Conservation (phyloP, 2,329 filamentous ascomycete genomes). For the Pseudogymnoascus sp. region DNA sequence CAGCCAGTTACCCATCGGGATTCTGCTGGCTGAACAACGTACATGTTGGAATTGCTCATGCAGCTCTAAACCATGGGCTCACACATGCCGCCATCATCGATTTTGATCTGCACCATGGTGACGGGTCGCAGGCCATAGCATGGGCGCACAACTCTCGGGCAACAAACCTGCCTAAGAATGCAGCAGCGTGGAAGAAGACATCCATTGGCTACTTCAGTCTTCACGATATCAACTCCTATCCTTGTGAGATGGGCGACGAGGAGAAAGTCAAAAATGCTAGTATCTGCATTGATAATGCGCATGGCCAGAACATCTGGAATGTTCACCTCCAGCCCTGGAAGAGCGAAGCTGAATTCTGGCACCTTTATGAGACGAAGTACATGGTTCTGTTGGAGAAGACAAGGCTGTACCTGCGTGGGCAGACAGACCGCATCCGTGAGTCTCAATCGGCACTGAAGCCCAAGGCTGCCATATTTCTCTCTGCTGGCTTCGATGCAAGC, state of each 20-base stretch:
- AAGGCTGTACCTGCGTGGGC: conserved; percentile 64
- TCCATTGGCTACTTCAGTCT: conserved; percentile 94
- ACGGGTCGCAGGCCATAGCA: conserved; percentile 90
- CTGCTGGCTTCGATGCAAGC: conserved; percentile 93
- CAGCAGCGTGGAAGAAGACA: conserved; percentile 70
- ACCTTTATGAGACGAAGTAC: conserved; percentile 76
- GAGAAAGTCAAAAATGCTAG: conserved; percentile 93
- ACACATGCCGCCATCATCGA: conserved; percentile 93
- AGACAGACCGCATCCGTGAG: conserved; percentile 59
- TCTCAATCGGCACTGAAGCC: conserved; percentile 54
- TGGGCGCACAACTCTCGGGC: conserved; percentile 83
- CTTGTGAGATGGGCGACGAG: conserved; percentile 87
- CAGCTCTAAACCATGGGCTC: conserved; percentile 71
- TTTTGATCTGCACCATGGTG: conserved; percentile 86
- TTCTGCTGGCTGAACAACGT: conserved; percentile 99
- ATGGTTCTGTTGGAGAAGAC: conserved; percentile 72
- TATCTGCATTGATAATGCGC: conserved; percentile 87
- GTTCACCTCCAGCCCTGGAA: conserved; percentile 88
- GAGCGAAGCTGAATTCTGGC: conserved; percentile 79
- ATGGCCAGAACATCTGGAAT: conserved; percentile 94
- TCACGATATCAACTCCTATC: conserved; percentile 98
- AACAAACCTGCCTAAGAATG: conserved; percentile 58
- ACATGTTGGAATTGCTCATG: conserved; percentile 92
- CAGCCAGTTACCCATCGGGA: conserved; percentile 78
- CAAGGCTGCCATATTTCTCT: conserved; percentile 86